Evolutionary conservation across 2,329 filamentous ascomycete genomes (phyloP), one percentile per base, ranked within the genome.

Genomic region (Neophaeococcomyces aloes): DNA sequence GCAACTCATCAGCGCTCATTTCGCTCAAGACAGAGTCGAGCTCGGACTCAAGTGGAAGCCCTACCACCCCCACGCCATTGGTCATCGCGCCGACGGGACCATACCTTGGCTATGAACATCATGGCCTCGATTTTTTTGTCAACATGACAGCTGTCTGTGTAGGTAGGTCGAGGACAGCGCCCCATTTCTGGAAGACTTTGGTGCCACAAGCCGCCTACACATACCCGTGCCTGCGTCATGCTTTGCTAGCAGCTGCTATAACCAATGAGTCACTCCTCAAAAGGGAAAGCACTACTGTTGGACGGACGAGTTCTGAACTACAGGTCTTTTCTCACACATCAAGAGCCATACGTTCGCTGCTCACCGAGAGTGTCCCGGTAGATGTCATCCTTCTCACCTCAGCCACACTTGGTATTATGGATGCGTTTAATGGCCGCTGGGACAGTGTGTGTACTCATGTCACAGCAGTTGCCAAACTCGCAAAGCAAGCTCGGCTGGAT

Each of bases 161-260:
- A 14, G 21, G 39, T 21, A 42, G 39, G 29, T 42, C 39, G 7
- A 34, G 19, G 5, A 5, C 30, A 10, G 39, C 17, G 3, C 39
- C 39, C 7, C 17, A 35, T 18, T 45, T 51, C 29, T 51, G 48
- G 48, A 30, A 36, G 11, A 23, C 21, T 11, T 41, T 39, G 13
- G 44, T 51, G n/a, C 48, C 48, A 21, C 48, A 47, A 32, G 41
- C 36, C 3, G 43, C 47, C 10, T 51, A 47, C 44, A 15, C 38
- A 4, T 41, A 45, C 21, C 25, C 35, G 11, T 39, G 40, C 17
- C 42, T 51, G 13, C 44, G 45, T 15, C 46, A 51, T 42, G 48
- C 46, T 10, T 42, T 51, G 44, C 31, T 51, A 13, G 48, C 46
- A 11, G 29, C 46, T 29, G 48, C 48, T 13, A 38, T 45, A 5